These are phyloP conservation scores for Prinsepia uniflora DNA, from an alignment of 306 rosid species.

Conservation along the genomic window DNA sequence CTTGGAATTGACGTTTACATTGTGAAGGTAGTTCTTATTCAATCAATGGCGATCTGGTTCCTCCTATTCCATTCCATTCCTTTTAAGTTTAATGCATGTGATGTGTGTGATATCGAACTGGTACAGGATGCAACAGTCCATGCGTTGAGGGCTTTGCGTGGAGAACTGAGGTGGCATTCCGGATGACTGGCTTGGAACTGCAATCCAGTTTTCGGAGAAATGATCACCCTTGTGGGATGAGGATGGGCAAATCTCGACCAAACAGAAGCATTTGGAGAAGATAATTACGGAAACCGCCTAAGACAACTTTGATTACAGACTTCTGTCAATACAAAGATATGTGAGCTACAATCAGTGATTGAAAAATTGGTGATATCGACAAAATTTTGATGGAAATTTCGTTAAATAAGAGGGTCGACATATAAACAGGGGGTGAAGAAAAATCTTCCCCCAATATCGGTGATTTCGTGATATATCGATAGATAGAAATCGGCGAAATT, in stretches of 20 bases:
- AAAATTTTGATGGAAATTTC: too few species aligned
- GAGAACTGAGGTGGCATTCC: constrained; percentile 65
- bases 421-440: too few species aligned
- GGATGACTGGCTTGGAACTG: constrained; percentile 83
- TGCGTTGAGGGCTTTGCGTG: constrained; percentile 65
- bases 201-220: constrained; percentile 49
- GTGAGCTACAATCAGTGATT: too few species aligned
- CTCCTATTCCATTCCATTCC: not conserved
- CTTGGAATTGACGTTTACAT: constrained; percentile 85
- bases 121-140: constrained; percentile 86
- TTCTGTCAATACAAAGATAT: too few species aligned
- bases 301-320: too few species aligned
- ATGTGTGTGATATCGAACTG: constrained; percentile 22
- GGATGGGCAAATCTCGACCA: not conserved
- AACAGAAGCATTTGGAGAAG: not conserved
- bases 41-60: not conserved
- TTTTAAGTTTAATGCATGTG: not conserved
- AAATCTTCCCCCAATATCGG: too few species aligned
- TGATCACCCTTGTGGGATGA: not conserved
- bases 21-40: constrained; percentile 47
- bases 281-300: too few species aligned
- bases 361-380: too few species aligned
- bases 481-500: too few species aligned
- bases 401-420: too few species aligned
- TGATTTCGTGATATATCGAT: too few species aligned